Base-by-base conservation (phyloP, 75 land plant genomes). In the Gnetum montanum region DNA sequence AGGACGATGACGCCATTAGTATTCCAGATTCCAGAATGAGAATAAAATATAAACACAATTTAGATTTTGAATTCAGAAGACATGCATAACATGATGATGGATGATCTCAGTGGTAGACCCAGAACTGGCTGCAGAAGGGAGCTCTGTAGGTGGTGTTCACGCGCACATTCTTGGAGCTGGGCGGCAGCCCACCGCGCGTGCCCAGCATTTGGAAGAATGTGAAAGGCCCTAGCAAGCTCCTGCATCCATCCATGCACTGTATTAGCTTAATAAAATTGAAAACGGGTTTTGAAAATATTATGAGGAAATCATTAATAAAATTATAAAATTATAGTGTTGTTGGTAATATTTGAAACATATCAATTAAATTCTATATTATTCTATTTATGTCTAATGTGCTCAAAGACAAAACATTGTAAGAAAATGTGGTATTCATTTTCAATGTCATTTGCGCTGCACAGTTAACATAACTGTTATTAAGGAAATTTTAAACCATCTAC, bases 171-270 rank as follows among this genome's bases (percentile, higher is more conserved):
- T 13, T 28, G 15, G 54, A 4, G 1, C 3, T 30, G 34, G 54
- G 54, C 1, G 54, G 54, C 28, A 31, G 34, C 26, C 54, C 54
- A 1, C 54, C 54, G 28, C 54, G 28, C 2, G 31, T 27, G 16
- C 31, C 34, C 10, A 50, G 28, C 54, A 50, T 50, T 20, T 50
- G 54, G 6, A 50, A 50, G 18, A 29, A 50, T 6, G n/a, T 50
- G 34, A 13, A 50, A 29, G 54, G 54, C 8, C 54, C 54, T 34
- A 50, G 8, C 33, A 50, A 4, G 6, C 34, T 23, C 11, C 54
- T 50, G 54, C 54, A 50, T 15, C n/a, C 43, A 41, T 3, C 0
- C 16, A 41, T 41, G 16, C 43, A 40, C n/a, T 40, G 3, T 38
- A n/a, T n/a, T n/a, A n/a, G n/a, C n/a, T n/a, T n/a, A n/a, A n/a